phyloP scores from a whole-genome alignment of 805 yeast genomes.

The Pichia kluyveri region DNA sequence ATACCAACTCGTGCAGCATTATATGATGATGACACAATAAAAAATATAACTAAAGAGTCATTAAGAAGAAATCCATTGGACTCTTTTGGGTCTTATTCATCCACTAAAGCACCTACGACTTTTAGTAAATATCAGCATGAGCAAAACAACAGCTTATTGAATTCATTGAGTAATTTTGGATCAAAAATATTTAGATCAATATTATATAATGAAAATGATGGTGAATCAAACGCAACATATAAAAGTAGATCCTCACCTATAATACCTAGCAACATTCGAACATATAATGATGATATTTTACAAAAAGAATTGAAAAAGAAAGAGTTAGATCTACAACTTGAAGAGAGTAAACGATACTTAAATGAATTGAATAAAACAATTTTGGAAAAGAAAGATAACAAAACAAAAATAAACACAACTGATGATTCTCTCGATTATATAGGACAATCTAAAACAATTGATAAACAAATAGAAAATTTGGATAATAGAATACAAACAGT shows the following conservation, averaged over 20 bases:
- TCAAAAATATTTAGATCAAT: slow-evolving; percentile 21
- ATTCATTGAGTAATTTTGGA: slow-evolving; percentile 22
- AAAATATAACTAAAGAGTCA: slow-evolving; percentile 12
- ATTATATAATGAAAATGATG: slow-evolving; percentile 19
- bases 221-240: neutral
- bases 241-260: neutral
- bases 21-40: slow-evolving; percentile 14
- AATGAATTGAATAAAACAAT: neutral
- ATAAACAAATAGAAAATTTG: slow-evolving; percentile 5
- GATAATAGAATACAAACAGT: slow-evolving; percentile 11
- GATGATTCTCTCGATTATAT: neutral
- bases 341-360: neutral
- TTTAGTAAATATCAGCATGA: neutral
- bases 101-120: too few relatives aligned
- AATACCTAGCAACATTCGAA: neutral
- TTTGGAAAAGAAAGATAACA: neutral
- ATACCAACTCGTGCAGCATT: slow-evolving; percentile 6
- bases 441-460: slow-evolving; percentile 6
- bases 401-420: neutral
- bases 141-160: slow-evolving; percentile 14
- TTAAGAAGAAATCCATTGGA: slow-evolving; percentile 4
- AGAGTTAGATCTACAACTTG: neutral
- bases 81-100: too few relatives aligned
- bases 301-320: neutral
- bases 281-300: neutral